Evolutionary conservation across 2,329 filamentous ascomycete species (phyloP).

Genomic region (Hypoxylon sp.): DNA sequence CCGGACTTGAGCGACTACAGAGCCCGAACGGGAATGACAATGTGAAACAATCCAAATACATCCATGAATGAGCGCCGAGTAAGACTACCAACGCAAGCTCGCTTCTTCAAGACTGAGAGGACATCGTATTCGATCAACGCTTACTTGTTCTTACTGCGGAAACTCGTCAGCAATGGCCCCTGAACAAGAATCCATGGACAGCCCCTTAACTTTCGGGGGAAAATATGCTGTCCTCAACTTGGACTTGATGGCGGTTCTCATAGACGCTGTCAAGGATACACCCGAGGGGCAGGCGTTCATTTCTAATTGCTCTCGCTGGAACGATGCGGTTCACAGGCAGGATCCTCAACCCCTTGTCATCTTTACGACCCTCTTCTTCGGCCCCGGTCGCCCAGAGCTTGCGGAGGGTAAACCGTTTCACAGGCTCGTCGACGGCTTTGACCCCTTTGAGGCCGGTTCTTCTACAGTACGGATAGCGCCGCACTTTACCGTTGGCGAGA

Average conservation of each 20-base stretch:
- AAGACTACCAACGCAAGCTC: not conserved
- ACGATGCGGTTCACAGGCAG: slow-evolving; percentile 57
- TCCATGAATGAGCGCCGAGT: not conserved
- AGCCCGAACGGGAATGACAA: not conserved
- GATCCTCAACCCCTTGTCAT: slow-evolving; percentile 55
- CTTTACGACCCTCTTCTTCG: slow-evolving; percentile 59
- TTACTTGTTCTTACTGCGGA: not conserved
- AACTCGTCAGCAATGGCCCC: not conserved
- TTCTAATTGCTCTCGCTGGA: slow-evolving; percentile 56
- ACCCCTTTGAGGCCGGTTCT: slow-evolving; percentile 48
- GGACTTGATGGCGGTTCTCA: slow-evolving; percentile 59
- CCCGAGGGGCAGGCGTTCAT: slow-evolving; percentile 55
- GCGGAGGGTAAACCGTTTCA: slow-evolving; percentile 55
- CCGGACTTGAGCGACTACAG: slow-evolving; percentile 25
- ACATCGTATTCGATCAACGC: not conserved
- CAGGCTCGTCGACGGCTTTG: slow-evolving; percentile 51
- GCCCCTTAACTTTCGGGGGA: slow-evolving; percentile 50
- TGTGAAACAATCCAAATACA: not conserved
- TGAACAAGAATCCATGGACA: slow-evolving; percentile 5
- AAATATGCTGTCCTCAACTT: slow-evolving; percentile 61
- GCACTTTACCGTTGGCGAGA: slow-evolving; percentile 53
- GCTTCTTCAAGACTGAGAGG: not conserved
- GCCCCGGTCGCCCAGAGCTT: slow-evolving; percentile 55
- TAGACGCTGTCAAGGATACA: slow-evolving; percentile 54
- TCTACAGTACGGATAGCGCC: slow-evolving; percentile 54